Base-by-base conservation (phyloP, 2,329 filamentous ascomycete genomes). In the Trichoderma koningii region DNA sequence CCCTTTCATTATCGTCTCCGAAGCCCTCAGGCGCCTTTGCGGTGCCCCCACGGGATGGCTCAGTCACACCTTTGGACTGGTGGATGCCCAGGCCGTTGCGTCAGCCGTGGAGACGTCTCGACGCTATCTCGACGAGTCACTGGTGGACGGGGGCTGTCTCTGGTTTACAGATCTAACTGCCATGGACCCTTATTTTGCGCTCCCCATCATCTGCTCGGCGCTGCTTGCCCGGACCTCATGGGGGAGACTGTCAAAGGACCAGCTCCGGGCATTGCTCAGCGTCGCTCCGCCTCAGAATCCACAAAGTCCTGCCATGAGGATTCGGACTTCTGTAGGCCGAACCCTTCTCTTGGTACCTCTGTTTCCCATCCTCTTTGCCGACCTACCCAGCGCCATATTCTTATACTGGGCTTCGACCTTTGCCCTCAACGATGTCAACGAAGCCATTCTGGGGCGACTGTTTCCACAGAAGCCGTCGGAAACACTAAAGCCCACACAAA, bases 121-220 rank as follows among this genome's bases (percentile, higher is more conserved):
- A 60, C 67, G 67, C 64, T 68, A 75, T 62, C 68, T 74, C 44
- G 73, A 83, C 50, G 73, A 77, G 3, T 76, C 77, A 1, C 70
- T 87, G n/a, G 70, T 76, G 0, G 76, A 80, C 0, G 84, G 82
- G 5, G 84, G 85, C 28, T 79, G 77, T 47, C 75, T 86, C 17
- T 87, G 85, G 84, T 85, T 87, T 69, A 75, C 78, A 2, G 81
- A 87, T 68, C 77, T 87, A 26, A 81, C 80, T 7, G 79, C 71
- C 34, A 74, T 81, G 38, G 85, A 87, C 66, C 83, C 85, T 1
- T 81, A 80, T 64, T 76, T 79, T 64, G 72, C 80, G 30, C 77
- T 87, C 0, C 83, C 85, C 3, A 28, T 76, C 9, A 65, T 76
- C 44, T 78, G 74, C 64, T 73, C 74, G 1, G 68, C 67, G 0